Conservation (phyloP, 805 yeast species). For the Schwanniomyces sp. region DNA sequence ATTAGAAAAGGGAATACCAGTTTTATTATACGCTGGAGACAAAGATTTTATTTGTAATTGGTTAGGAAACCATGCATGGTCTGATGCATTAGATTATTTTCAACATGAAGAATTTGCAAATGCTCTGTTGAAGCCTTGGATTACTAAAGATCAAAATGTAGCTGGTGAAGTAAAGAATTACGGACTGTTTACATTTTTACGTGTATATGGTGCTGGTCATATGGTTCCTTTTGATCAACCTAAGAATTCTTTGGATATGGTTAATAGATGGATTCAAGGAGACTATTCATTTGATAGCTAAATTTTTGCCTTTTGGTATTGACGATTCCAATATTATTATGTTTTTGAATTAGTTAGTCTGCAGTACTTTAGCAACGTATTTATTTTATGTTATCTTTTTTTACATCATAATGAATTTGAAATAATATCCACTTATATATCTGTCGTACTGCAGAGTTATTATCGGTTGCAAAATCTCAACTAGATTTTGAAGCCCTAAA, state of each 20-base stretch:
- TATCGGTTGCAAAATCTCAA: background rate
- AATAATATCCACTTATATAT: too few relatives aligned
- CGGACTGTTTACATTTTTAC: slow-evolving; percentile 73
- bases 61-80: slow-evolving; percentile 46
- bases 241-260: slow-evolving; percentile 70
- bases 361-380: background rate
- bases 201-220: slow-evolving; percentile 90
- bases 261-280: slow-evolving; percentile 82
- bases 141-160: slow-evolving; percentile 24
- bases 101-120: slow-evolving; percentile 17
- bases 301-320: background rate
- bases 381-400: too few relatives aligned
- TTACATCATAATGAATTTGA: too few relatives aligned
- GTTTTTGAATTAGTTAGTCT: too few relatives aligned
- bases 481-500: background rate
- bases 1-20: slow-evolving; percentile 39
- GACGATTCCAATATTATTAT: background rate
- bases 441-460: too few relatives aligned
- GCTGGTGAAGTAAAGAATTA: slow-evolving; percentile 77
- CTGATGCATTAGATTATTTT: slow-evolving; percentile 30
- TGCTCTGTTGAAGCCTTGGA: slow-evolving; percentile 39
- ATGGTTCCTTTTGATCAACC: slow-evolving; percentile 96
- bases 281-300: slow-evolving; percentile 40
- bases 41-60: slow-evolving; percentile 47
- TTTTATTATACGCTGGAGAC: slow-evolving; percentile 45